Conservation (phyloP, 352 stramenopile species). For the Pythium vanterpoolii region DNA sequence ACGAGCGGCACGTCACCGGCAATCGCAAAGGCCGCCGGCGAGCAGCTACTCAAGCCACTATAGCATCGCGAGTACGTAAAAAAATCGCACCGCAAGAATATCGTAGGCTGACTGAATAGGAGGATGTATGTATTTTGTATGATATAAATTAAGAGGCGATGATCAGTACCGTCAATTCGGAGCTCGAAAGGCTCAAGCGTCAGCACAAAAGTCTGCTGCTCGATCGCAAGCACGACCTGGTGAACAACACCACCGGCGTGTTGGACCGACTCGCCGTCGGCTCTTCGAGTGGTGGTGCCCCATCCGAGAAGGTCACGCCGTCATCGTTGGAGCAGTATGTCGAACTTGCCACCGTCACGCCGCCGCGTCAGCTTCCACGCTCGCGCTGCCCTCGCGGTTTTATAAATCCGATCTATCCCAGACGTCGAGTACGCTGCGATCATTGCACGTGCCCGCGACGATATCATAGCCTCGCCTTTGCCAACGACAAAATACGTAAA, state of each 20-base stretch:
- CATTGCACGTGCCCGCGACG: slow-evolving; percentile 39
- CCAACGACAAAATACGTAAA: slow-evolving; percentile 33
- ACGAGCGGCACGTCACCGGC: neutral
- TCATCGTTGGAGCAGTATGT: slow-evolving; percentile 43
- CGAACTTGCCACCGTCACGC: slow-evolving; percentile 37
- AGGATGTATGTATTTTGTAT: neutral
- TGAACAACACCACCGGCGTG: neutral
- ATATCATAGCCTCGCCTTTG: slow-evolving; percentile 58
- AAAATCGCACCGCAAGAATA: slow-evolving; percentile 71
- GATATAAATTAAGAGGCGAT: slow-evolving; percentile 30
- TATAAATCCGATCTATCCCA: slow-evolving; percentile 33
- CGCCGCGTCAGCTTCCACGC: slow-evolving; percentile 37
- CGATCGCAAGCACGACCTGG: neutral
- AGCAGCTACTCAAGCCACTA: slow-evolving; percentile 39
- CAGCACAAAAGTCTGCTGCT: slow-evolving; percentile 43
- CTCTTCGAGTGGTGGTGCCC: neutral
- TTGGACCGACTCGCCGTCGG: too few relatives aligned
- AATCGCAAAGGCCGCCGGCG: neutral
- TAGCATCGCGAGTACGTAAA: slow-evolving; percentile 69
- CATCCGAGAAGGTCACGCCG: neutral
- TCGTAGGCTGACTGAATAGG: slow-evolving; percentile 30
- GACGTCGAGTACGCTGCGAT: slow-evolving; percentile 37
- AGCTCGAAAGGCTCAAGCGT: slow-evolving; percentile 39
- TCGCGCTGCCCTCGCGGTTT: slow-evolving; percentile 21
- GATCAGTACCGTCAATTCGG: slow-evolving; percentile 40